phyloP scores from a whole-genome alignment of 345 rosid species.

The Populus tremula region DNA sequence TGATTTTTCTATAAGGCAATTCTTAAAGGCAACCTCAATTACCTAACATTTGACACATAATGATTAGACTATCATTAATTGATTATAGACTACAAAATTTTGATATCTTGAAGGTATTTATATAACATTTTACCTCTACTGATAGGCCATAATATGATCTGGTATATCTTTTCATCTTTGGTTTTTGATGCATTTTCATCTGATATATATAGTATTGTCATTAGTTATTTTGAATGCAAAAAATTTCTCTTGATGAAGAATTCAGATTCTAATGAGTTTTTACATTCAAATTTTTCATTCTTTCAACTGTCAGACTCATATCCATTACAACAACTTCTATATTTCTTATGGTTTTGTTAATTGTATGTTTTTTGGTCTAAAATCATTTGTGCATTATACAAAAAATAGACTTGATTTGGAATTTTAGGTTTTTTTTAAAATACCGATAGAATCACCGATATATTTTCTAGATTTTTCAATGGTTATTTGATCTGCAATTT shows the following conservation, averaged over 20 bases:
- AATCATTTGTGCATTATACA: too few relatives aligned
- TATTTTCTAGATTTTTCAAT: too few relatives aligned
- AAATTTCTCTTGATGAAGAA: background rate
- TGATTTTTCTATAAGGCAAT: conserved; percentile 79
- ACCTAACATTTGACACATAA: conserved; percentile 36
- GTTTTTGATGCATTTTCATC: conserved; percentile 67
- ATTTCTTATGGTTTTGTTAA: conserved; percentile 66
- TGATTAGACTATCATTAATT: conserved; percentile 12
- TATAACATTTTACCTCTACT: conserved; percentile 49
- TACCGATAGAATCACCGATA: too few relatives aligned
- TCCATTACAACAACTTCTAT: conserved; percentile 72
- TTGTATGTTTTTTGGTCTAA: conserved; percentile 33
- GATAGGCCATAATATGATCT: conserved; percentile 64
- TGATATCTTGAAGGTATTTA: background rate
- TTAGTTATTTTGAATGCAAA: background rate
- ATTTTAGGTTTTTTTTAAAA: too few relatives aligned
- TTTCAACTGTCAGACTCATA: conserved; percentile 56
- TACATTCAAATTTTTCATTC: conserved; percentile 57
- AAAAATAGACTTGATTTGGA: too few relatives aligned
- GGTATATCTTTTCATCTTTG: conserved; percentile 47
- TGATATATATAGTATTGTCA: conserved; percentile 14
- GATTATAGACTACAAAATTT: background rate
- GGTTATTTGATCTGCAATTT: too few relatives aligned
- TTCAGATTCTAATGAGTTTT: background rate
- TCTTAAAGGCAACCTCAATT: conserved; percentile 67